These are phyloP conservation scores for Mycena rosella DNA, from an alignment of 768 basidiomycete genomes.

Conservation along the genomic window DNA sequence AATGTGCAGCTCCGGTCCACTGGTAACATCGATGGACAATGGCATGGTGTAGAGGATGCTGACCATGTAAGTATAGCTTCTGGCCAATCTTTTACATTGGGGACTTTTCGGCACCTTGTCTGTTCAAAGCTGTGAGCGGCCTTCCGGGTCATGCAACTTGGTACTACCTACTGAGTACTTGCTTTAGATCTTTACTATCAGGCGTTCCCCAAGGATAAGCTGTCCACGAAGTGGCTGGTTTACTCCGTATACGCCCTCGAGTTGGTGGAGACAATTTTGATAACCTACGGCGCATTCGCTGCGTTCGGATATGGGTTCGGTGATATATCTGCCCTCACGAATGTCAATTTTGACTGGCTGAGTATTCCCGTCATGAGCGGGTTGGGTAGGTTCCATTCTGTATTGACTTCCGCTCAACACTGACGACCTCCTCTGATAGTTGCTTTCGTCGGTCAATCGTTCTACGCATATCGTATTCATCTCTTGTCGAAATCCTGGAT, in stretches of 20 bases:
- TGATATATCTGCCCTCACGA: slow-evolving; percentile 28
- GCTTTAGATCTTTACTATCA: slow-evolving; percentile 18
- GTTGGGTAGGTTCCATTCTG: not conserved
- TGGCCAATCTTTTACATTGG: too few relatives aligned
- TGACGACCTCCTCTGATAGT: not conserved
- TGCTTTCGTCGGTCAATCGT: not conserved
- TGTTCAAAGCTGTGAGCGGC: too few relatives aligned
- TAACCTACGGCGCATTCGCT: slow-evolving; percentile 21
- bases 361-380: not conserved
- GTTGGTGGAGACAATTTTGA: slow-evolving; percentile 3
- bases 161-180: too few relatives aligned
- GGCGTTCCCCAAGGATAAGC: slow-evolving; percentile 5
- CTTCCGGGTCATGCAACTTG: not conserved
- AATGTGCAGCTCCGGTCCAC: too few relatives aligned
- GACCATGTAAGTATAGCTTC: too few relatives aligned
- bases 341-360: slow-evolving; percentile 23
- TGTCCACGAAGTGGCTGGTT: not conserved
- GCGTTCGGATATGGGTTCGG: slow-evolving; percentile 39
- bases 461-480: not conserved
- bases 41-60: too few relatives aligned
- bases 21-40: too few relatives aligned
- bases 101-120: too few relatives aligned
- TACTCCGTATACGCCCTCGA: slow-evolving; percentile 5
- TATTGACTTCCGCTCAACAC: not conserved
- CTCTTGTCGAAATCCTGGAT: not conserved